Evolutionary conservation across 805 yeast species (phyloP), one percentile per base, ranked within the genome.

Genomic region (Metschnikowia cubensis): DNA sequence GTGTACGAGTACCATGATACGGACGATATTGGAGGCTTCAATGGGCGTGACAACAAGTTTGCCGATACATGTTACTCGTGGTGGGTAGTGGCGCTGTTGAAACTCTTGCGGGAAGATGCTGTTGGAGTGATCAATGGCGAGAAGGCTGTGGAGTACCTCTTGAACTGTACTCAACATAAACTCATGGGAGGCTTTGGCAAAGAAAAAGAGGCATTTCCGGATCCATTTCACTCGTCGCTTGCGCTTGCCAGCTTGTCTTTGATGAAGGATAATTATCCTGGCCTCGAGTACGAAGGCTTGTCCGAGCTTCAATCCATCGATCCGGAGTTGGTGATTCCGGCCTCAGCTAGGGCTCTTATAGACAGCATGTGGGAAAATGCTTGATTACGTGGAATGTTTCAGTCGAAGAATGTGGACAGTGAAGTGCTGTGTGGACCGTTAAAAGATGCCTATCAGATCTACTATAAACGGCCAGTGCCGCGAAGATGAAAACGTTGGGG

Each of bases 21-120:
- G 0, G 67, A 63, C 2, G 92, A 85, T 60, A 67, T 68, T 47
- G 97, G 97, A 1, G 92, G 92, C 0, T 83, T 87, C 62, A 88
- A 89, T 64, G 97, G 97, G 1, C 73, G 97, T 42, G 82, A 80
- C n/a, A 89, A 89, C 64, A 90, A 90, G 64, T 77, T 75, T 50
- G 86, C 86, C 3, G 97, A 90, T 65, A 85, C 96, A 0, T 90
- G 97, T 69, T 90, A 90, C 61, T 79, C 85, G 6, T 90, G 89
- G 75, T 90, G 97, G 97, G 79, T 81, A 42, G 59, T 82, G 14
- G 91, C 81, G 2, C 71, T 88, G 4, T 68, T 89, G 53, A 57
- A 61, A 1, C 57, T 85, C 13, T 58, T 88, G 21, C 64, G 63
- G 1, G 20, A 29, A 1, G 17, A 51, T 13, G 54, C 58, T n/a